Percentiles rank a stretch among this genome's conserved stretches.
Evolutionary conservation across 2,329 filamentous ascomycete species (phyloP).

Genomic region (Arthrocladium fulminans): DNA sequence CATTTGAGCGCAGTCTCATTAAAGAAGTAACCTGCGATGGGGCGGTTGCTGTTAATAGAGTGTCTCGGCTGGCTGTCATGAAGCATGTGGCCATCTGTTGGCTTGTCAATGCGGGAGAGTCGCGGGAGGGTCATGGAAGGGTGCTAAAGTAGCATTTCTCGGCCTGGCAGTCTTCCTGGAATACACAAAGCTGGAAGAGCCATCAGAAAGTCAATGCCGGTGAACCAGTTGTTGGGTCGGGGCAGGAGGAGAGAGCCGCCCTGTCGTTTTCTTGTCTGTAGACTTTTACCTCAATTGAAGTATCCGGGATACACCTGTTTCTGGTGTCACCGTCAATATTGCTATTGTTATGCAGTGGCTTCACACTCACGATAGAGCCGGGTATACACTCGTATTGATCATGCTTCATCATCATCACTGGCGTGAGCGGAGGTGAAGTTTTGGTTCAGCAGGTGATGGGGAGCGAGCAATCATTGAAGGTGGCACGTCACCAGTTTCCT

Average conservation of each 20-base stretch:
- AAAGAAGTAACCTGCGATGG: slow-evolving; percentile 38
- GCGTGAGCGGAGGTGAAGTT: not conserved
- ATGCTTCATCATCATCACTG: not conserved
- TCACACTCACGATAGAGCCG: not conserved
- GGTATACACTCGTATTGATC: not conserved
- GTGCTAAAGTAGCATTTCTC: slow-evolving; percentile 64
- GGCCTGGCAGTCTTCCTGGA: slow-evolving; percentile 72
- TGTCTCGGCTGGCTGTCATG: slow-evolving; percentile 52
- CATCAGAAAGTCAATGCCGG: slow-evolving; percentile 56
- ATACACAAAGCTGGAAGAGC: slow-evolving; percentile 72
- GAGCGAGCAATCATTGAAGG: too few relatives aligned
- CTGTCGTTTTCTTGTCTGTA: not conserved
- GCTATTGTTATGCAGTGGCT: not conserved
- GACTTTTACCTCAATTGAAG: not conserved
- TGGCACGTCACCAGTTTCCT: too few relatives aligned
- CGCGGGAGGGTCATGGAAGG: slow-evolving; percentile 58
- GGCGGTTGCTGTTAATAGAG: slow-evolving; percentile 50
- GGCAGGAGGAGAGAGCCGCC: not conserved
- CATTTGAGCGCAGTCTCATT: slow-evolving; percentile 65
- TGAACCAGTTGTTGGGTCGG: slow-evolving; percentile 1
- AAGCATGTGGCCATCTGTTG: slow-evolving; percentile 54
- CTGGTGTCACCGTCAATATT: slow-evolving; percentile 4
- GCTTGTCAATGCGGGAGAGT: slow-evolving; percentile 51
- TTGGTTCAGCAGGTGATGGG: not conserved
- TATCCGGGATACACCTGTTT: slow-evolving; percentile 2